Evolutionary conservation across 805 yeast species (phyloP).

Genomic region (Helenozyma rhizophorensis): DNA sequence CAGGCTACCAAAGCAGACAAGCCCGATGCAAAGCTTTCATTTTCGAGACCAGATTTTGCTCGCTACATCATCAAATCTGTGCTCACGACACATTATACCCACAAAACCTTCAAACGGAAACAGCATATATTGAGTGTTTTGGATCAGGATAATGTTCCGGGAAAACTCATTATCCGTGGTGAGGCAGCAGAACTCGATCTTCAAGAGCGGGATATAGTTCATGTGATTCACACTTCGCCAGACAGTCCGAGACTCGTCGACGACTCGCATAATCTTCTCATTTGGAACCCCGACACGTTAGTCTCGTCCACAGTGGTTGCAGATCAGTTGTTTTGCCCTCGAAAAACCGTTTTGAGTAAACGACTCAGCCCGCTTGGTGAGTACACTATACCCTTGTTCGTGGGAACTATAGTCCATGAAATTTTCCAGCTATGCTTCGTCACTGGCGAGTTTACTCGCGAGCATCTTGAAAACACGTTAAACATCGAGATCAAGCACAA

Average conservation of each 20-base stretch:
- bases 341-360: conserved; percentile 62
- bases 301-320: conserved; percentile 81
- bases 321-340: conserved; percentile 65
- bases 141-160: conserved; percentile 26
- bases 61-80: conserved; percentile 43
- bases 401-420: conserved; percentile 82
- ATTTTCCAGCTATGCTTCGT: conserved; percentile 60
- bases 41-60: conserved; percentile 42
- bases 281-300: conserved; percentile 80
- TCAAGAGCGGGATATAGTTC: conserved; percentile 53
- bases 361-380: conserved; percentile 61
- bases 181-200: conserved; percentile 53
- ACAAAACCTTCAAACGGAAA: conserved; percentile 23
- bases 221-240: conserved; percentile 48
- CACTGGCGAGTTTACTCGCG: conserved; percentile 30
- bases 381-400: conserved; percentile 57
- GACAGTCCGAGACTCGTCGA: conserved; percentile 45
- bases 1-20: conserved; percentile 1
- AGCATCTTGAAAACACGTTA: conserved; percentile 33
- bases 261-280: conserved; percentile 54
- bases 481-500: conserved; percentile 41
- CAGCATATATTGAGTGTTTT: conserved; percentile 56
- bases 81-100: conserved; percentile 25
- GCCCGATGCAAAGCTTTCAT: conserved; percentile 36
- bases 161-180: conserved; percentile 54